Evolutionary conservation across 1,284 basidiomycete genomes (phyloP), one percentile per base, ranked within the genome.

Genomic region (Irpex sp.): DNA sequence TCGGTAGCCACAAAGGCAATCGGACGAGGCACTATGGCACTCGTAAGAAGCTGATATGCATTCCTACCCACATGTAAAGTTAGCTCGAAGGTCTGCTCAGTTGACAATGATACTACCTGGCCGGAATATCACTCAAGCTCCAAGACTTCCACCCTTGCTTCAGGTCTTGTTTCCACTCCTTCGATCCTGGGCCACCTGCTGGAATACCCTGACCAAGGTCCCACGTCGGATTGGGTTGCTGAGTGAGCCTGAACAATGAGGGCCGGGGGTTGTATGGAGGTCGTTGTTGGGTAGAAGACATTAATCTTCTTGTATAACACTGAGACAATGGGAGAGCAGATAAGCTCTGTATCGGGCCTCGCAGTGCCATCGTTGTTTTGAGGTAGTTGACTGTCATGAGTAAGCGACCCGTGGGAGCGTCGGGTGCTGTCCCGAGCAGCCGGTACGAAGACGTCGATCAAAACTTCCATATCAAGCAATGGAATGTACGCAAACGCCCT

Each of bases 1-100:
- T 88, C 63, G 4, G 88, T 84, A 3, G 89, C 91, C n/a, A 92
- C 82, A 64, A 93, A 85, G 0, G 87, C 90, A 60, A 91, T 85
- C 4, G 90, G 90, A 51, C 91, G 81, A 15, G 90, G 90, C 50
- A 86, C 75, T 56, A 90, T 81, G 1, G 83, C 83, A 43, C 86
- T 86, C n/a, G 86, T 89, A 74, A 92, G 74, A 65, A 92, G 70
- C 61, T 79, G 76, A 70, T 87, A 85, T 15, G 78, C 69, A 62
- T 82, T 80, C 67, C 82, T 83, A 67, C 58, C 13, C 49, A 46
- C n/a, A 35, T 9, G 47, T 47, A 61, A 21, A 15, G 21, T 62
- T 35, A 51, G 47, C 60, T 68, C 62, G 65, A 66, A 37, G 66
- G 36, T 49, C 33, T 43, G 15, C 13, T 21, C 56, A 55, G 26